Percentiles rank a stretch among this genome's conserved stretches.
Conservation (phyloP, 2,329 filamentous ascomycete species). For the Aspergillus pseudonomiae region DNA sequence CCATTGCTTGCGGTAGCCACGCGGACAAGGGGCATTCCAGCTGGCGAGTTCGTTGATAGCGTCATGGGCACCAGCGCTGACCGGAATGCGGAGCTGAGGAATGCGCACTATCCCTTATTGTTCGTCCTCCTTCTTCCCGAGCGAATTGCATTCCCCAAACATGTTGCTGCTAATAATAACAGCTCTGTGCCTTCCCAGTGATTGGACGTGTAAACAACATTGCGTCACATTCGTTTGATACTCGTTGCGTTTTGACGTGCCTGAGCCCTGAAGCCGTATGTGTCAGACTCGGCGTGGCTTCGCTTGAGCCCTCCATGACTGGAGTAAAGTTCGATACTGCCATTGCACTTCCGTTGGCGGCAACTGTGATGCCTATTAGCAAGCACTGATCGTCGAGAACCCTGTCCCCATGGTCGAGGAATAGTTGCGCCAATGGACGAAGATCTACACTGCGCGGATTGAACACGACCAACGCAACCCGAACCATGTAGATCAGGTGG, state of each 20-base stretch:
- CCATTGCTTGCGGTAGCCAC: conserved; percentile 4
- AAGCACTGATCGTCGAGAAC: neutral
- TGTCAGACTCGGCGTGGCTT: neutral
- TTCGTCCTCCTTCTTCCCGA: neutral
- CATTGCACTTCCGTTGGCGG: neutral
- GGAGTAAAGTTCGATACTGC: neutral
- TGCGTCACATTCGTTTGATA: neutral
- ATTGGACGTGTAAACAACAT: neutral
- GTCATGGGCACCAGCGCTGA: neutral
- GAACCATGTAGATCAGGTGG: neutral
- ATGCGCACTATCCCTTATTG: conserved; percentile 5
- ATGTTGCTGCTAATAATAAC: neutral
- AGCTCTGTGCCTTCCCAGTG: neutral
- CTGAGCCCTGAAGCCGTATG: neutral
- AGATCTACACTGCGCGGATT: neutral
- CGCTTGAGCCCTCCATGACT: neutral
- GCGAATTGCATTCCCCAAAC: neutral
- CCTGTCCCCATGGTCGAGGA: neutral
- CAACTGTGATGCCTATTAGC: neutral
- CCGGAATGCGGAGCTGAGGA: conserved; percentile 3
- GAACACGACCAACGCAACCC: too few species aligned
- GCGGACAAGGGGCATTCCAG: neutral
- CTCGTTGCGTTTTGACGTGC: neutral
- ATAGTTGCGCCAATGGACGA: neutral
- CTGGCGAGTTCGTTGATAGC: neutral